Evolutionary conservation across 805 yeast species (phyloP).

Genomic region (Candida hungchunana): DNA sequence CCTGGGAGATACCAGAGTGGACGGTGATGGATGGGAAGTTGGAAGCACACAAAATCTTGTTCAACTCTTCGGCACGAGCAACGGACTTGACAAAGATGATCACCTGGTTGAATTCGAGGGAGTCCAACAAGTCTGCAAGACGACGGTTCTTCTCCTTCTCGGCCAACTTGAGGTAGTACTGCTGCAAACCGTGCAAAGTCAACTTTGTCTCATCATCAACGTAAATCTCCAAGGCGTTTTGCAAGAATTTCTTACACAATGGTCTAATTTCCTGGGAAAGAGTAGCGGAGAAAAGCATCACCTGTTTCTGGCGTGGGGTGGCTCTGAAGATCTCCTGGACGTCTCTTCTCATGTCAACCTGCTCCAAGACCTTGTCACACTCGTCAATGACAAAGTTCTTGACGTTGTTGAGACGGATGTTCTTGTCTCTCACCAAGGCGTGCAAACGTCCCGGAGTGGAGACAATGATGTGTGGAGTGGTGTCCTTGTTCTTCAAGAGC

Average conservation of each 20-base stretch:
- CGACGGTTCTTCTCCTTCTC: constrained; percentile 93
- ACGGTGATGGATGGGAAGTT: constrained; percentile 97
- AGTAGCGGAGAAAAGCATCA: constrained; percentile 99
- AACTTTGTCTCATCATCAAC: constrained; percentile 97
- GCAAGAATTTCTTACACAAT: constrained; percentile 96
- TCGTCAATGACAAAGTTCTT: constrained; percentile 96
- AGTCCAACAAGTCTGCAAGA: constrained; percentile 87
- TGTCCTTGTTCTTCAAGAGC: constrained; percentile 83
- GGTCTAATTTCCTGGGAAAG: constrained; percentile 92
- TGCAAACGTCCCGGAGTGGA: constrained; percentile 98
- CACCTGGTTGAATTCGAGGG: constrained; percentile 95
- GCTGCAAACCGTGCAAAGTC: constrained; percentile 97
- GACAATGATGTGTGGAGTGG: constrained; percentile 94
- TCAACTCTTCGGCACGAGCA: constrained; percentile 86
- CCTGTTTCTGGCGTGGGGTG: constrained; percentile 98
- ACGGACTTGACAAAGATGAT: constrained; percentile 93
- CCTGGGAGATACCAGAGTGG: constrained; percentile 93
- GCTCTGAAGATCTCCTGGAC: constrained; percentile 97
- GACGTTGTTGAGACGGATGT: constrained; percentile 78
- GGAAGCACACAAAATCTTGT: constrained; percentile 82
- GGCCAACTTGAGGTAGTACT: constrained; percentile 83
- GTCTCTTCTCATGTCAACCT: constrained; percentile 93
- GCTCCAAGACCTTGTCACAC: constrained; percentile 96
- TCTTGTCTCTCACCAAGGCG: constrained; percentile 89
- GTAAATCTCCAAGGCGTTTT: constrained; percentile 93